phyloP scores from a whole-genome alignment of 352 stramenopile species.

The Pythium grandisporangium region DNA sequence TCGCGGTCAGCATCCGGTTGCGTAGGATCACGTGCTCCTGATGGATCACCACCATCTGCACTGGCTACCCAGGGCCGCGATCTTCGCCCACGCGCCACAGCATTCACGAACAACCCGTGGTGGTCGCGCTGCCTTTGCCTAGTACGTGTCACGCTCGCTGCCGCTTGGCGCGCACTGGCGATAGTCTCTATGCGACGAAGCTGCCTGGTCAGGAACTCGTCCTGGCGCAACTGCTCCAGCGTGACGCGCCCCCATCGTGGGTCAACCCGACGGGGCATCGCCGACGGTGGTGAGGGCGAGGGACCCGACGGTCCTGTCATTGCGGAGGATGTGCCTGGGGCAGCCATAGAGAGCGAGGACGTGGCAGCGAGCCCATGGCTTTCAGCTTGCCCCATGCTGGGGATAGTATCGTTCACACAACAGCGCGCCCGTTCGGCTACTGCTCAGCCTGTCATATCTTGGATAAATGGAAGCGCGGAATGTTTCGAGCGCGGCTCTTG shows the following conservation, averaged over 20 bases:
- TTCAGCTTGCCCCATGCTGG: too few species aligned
- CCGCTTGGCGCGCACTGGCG: constrained; percentile 17
- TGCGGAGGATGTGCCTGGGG: constrained; percentile 3
- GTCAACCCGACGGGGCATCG: constrained; percentile 26
- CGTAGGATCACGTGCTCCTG: too few species aligned
- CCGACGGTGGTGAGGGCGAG: too few species aligned
- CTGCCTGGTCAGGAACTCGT: constrained; percentile 64
- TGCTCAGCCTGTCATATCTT: too few species aligned
- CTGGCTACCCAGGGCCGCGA: constrained; percentile 1
- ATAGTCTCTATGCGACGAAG: constrained; percentile 44
- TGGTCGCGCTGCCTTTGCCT: background rate
- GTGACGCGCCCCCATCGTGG: constrained; percentile 56
- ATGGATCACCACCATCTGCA: constrained; percentile 10
- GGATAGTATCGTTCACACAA: too few species aligned
- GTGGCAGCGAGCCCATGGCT: too few species aligned
- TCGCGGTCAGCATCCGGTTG: constrained; percentile 13
- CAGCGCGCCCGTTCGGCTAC: too few species aligned
- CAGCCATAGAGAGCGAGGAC: too few species aligned
- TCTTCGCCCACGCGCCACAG: constrained; percentile 5
- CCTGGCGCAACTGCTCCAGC: constrained; percentile 49
- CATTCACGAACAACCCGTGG: constrained; percentile 22
- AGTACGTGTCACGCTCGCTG: background rate
- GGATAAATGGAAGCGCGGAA: too few species aligned
- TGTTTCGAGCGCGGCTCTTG: too few species aligned
- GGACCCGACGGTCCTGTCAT: constrained; percentile 10